Percentiles rank a stretch among this genome's conserved stretches.
These are phyloP conservation scores for Amanita pallidorosea DNA, from an alignment of 768 basidiomycete genomes.

Conservation along the genomic window DNA sequence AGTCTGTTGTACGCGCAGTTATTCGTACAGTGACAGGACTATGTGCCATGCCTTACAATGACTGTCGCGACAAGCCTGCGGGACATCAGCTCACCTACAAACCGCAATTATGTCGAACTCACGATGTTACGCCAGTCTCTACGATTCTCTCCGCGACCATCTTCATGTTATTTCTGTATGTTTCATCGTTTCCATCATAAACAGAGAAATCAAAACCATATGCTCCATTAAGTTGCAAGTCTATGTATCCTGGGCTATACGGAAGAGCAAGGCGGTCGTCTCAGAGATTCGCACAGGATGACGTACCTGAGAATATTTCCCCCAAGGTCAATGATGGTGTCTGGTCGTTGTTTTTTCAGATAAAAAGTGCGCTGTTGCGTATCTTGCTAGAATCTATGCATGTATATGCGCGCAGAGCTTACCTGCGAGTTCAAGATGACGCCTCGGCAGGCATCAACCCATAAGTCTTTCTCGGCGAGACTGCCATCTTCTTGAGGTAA, in stretches of 20 bases:
- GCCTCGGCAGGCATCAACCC: slow-evolving; percentile 70
- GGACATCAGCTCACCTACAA: neutral
- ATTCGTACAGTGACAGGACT: neutral
- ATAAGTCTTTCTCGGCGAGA: slow-evolving; percentile 63
- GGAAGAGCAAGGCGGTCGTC: neutral
- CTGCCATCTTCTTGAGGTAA: slow-evolving; percentile 73
- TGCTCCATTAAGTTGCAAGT: slow-evolving; percentile 86
- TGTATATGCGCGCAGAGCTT: slow-evolving; percentile 6
- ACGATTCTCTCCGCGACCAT: slow-evolving; percentile 66
- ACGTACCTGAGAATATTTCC: slow-evolving; percentile 68
- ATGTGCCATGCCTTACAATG: slow-evolving; percentile 40
- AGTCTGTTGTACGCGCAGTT: slow-evolving; percentile 36
- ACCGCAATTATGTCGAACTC: slow-evolving; percentile 20
- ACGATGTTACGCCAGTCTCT: slow-evolving; percentile 87
- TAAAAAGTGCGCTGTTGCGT: slow-evolving; percentile 55
- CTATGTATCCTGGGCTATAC: slow-evolving; percentile 71
- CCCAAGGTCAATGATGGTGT: slow-evolving; percentile 51
- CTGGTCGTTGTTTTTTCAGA: slow-evolving; percentile 47
- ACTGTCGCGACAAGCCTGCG: slow-evolving; percentile 52
- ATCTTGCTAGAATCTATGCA: slow-evolving; percentile 7
- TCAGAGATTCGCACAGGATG: neutral
- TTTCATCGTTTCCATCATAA: slow-evolving; percentile 59
- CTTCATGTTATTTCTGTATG: slow-evolving; percentile 58
- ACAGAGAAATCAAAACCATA: slow-evolving; percentile 85
- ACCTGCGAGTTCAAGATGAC: slow-evolving; percentile 72